phyloP scores from a whole-genome alignment of 306 rosid species.

The Myrica gale region DNA sequence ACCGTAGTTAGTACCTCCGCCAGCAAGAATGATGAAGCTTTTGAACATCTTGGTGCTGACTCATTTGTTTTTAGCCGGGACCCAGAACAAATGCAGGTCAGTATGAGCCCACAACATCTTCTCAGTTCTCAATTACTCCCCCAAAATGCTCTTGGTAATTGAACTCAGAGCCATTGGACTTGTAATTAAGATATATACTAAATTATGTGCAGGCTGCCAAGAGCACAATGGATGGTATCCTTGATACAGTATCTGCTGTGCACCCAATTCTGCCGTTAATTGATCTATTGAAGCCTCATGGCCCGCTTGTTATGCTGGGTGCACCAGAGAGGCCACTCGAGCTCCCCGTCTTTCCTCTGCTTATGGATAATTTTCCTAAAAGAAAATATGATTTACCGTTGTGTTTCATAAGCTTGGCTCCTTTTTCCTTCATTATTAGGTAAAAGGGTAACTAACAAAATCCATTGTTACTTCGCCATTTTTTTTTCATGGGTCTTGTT shows the following conservation, averaged over 20 bases:
- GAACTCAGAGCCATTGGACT: too few species aligned
- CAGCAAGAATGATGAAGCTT: conserved; percentile 45
- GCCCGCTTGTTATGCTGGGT: conserved; percentile 36
- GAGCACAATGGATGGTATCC: conserved; percentile 39
- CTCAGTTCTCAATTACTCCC: neutral
- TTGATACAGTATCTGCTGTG: conserved; percentile 35
- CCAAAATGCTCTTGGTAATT: neutral
- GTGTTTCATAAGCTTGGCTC: too few species aligned
- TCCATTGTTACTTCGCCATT: too few species aligned
- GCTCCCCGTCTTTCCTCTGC: conserved; percentile 25
- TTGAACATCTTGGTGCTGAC: conserved; percentile 42
- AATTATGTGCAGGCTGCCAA: conserved; percentile 28
- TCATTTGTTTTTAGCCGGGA: conserved; percentile 45
- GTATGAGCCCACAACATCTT: neutral
- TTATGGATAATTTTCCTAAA: conserved; percentile 10
- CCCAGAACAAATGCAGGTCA: conserved; percentile 41
- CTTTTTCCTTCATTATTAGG: neutral
- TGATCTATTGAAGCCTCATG: conserved; percentile 27
- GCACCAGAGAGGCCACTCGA: neutral
- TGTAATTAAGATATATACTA: neutral
- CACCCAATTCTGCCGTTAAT: conserved; percentile 33
- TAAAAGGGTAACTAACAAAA: neutral
- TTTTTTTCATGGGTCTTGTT: too few species aligned
- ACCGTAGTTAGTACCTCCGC: conserved; percentile 58
- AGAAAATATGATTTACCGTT: neutral